Conservation (phyloP, 768 basidiomycete genomes). For the Phallus indusiatus region DNA sequence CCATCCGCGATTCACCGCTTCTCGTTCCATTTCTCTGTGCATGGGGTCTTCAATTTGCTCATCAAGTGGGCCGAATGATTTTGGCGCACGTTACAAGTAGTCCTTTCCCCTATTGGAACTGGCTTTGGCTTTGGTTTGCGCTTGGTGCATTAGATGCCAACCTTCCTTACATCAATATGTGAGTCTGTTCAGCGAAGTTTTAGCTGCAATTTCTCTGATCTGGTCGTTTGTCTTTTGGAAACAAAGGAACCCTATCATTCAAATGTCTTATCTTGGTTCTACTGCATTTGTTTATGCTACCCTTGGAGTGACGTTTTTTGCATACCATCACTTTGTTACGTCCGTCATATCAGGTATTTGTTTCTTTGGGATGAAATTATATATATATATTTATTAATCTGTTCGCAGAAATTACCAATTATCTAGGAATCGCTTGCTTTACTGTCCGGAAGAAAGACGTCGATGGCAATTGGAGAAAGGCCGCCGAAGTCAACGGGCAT, state of each 20-base stretch:
- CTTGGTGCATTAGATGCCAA: constrained; percentile 80
- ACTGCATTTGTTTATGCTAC: constrained; percentile 67
- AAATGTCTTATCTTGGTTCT: constrained; percentile 51
- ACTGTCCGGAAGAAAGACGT: constrained; percentile 80
- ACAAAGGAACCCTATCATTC: constrained; percentile 59
- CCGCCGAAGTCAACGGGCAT: constrained; percentile 14
- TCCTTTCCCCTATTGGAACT: constrained; percentile 81
- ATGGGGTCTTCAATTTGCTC: constrained; percentile 89
- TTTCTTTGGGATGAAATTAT: background rate
- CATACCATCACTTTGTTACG: constrained; percentile 69
- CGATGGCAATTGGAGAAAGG: constrained; percentile 48
- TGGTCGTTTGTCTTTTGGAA: background rate
- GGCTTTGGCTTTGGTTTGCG: constrained; percentile 75
- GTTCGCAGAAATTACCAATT: constrained; percentile 66
- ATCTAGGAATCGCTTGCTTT: constrained; percentile 91
- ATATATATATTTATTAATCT: background rate
- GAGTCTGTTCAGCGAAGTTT: constrained; percentile 19
- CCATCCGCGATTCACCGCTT: constrained; percentile 64
- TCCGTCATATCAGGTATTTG: constrained; percentile 49
- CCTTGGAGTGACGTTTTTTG: constrained; percentile 53
- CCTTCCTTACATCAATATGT: constrained; percentile 57
- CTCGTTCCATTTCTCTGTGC: constrained; percentile 85
- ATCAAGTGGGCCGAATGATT: constrained; percentile 88
- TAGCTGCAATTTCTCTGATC: background rate
- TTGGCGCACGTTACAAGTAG: constrained; percentile 82